These are phyloP conservation scores for Exophiala sp. DNA, from an alignment of 2,329 filamentous ascomycete genomes.

Conservation along the genomic window DNA sequence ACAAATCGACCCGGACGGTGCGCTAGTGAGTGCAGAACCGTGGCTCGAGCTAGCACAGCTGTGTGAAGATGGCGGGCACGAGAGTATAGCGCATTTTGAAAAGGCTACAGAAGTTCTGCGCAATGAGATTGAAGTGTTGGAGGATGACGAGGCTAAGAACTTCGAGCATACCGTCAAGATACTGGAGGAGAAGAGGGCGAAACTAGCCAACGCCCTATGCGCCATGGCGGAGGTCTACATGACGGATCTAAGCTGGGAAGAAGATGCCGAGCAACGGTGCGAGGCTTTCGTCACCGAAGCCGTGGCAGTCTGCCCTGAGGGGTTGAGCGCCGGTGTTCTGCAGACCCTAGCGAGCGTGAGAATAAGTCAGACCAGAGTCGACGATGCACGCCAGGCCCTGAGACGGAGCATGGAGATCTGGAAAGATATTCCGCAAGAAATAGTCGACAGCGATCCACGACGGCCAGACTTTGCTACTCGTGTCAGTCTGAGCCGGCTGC, in stretches of 20 bases:
- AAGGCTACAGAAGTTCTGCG: constrained; percentile 65
- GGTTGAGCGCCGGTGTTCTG: constrained; percentile 68
- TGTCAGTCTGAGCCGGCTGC: constrained; percentile 72
- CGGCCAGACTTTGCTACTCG: constrained; percentile 82
- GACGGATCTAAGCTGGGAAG: constrained; percentile 90
- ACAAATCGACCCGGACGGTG: constrained; percentile 68
- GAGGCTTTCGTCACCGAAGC: constrained; percentile 87
- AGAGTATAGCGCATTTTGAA: constrained; percentile 58
- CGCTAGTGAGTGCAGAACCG: constrained; percentile 61
- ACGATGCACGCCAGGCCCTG: constrained; percentile 75
- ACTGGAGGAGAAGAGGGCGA: constrained; percentile 57
- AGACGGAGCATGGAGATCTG: constrained; percentile 74
- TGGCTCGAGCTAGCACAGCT: constrained; percentile 64
- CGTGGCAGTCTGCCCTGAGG: constrained; percentile 69
- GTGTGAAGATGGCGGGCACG: constrained; percentile 57
- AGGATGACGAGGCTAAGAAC: constrained; percentile 32
- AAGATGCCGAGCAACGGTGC: constrained; percentile 81
- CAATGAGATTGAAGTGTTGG: constrained; percentile 36
- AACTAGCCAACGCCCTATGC: constrained; percentile 86
- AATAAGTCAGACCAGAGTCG: constrained; percentile 74
- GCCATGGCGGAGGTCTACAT: constrained; percentile 96
- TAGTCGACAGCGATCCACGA: constrained; percentile 55
- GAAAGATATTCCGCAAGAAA: constrained; percentile 66
- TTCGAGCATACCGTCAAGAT: constrained; percentile 16
- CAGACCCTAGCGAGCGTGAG: constrained; percentile 91